Base-by-base conservation (phyloP, 768 basidiomycete genomes). In the Tephrocybe sp. region DNA sequence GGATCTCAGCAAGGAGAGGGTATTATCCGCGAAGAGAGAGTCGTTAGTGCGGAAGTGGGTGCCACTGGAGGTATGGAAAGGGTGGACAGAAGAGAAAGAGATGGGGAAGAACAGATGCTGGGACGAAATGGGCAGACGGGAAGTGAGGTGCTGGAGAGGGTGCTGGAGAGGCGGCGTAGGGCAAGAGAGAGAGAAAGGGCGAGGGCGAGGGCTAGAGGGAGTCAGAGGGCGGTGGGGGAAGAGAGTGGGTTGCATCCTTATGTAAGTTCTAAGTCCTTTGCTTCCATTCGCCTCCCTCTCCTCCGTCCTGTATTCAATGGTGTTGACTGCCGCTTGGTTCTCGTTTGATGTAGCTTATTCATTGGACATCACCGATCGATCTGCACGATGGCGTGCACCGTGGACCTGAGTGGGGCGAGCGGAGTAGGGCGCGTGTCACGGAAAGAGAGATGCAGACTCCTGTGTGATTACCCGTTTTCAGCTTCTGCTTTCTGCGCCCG, bases 291-390 rank as follows among this genome's bases (percentile, higher is more conserved):
- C 4, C 32, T 37, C 28, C 28, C 5, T 30, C 7, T 12, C 12
- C 12, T 30, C 28, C 28, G 28, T 30, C 12, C 28, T 12, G 28
- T 12, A 12, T 30, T 5, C n/a, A n/a, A n/a, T n/a, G 28, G 7
- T 30, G 28, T 30, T 5, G 28, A 30, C 7, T 12, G 5, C 7
- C 7, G 28, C 28, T 5, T 30, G 28, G 28, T 30, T 30, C 28
- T 30, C 28, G n/a, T n/a, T n/a, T n/a, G n/a, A 30, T 30, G 28
- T 30, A 78, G 76, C 65, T 76, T 18, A 59, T 75, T 45, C 68
- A 70, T 48, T 78, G 73, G 53, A 76, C 71, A 25, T 76, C 75
- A 20, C 74, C 75, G 11, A 73, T 78, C 54, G 76, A 74, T 58
- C 49, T 74, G 21, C 56, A 53, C 34, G 56, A 57, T 46, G 51